phyloP scores from a whole-genome alignment of 2,329 filamentous ascomycete genomes.

The Xylariaceae sp. region DNA sequence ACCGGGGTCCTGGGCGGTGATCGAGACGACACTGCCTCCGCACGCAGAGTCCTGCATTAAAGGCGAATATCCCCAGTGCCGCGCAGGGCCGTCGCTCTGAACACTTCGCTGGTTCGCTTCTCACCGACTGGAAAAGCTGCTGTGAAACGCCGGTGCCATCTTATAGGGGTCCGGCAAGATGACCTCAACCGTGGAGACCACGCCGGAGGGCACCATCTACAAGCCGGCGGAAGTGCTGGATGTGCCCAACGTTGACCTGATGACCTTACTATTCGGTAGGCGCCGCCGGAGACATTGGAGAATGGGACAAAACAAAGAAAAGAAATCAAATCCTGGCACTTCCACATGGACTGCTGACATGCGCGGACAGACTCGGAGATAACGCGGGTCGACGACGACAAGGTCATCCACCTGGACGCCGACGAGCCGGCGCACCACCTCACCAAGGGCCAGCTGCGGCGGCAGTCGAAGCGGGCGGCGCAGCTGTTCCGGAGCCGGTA shows the following conservation, averaged over 20 bases:
- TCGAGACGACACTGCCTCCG: too few species aligned
- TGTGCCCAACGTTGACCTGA: conserved; percentile 33
- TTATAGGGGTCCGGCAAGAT: conserved; percentile 18
- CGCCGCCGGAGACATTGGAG: background rate
- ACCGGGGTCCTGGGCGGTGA: too few species aligned
- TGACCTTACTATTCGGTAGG: conserved; percentile 37
- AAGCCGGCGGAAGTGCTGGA: conserved; percentile 22
- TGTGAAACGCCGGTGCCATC: too few species aligned
- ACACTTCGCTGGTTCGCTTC: too few species aligned
- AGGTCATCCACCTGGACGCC: conserved; percentile 49
- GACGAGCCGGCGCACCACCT: conserved; percentile 44
- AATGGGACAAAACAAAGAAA: background rate
- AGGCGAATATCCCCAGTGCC: too few species aligned
- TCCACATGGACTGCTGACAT: conserved; percentile 3
- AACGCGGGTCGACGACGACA: conserved; percentile 34
- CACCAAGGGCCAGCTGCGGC: conserved; percentile 43
- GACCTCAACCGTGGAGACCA: conserved; percentile 21
- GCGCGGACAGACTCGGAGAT: conserved; percentile 27
- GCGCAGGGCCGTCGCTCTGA: too few species aligned
- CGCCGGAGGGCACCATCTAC: conserved; percentile 30
- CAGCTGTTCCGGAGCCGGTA: conserved; percentile 40
- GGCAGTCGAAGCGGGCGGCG: conserved; percentile 44
- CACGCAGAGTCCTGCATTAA: too few species aligned
- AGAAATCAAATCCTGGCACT: too few species aligned
- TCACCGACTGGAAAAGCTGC: too few species aligned